Conservation (phyloP, 2,329 filamentous ascomycete genomes). For the Trematosphaeria pertusa region DNA sequence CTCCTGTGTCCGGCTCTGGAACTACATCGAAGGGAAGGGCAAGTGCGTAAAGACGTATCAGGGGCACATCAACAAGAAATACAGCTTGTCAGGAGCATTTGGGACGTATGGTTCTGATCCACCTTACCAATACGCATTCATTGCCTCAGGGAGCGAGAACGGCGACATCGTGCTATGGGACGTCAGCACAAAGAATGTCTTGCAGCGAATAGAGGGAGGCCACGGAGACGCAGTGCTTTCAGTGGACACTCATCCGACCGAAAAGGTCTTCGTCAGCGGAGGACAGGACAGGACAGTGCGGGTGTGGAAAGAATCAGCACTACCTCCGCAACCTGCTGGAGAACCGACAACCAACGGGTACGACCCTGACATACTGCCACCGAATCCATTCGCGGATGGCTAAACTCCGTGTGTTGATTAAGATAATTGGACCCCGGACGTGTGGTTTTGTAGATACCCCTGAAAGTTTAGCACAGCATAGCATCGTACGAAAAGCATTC, state of each 20-base stretch:
- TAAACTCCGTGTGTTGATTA: constrained; percentile 1
- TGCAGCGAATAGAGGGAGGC: constrained; percentile 67
- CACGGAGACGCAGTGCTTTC: constrained; percentile 66
- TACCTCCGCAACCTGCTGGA: constrained; percentile 8
- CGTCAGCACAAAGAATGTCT: constrained; percentile 80
- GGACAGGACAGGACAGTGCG: constrained; percentile 68
- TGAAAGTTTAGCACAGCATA: too few species aligned
- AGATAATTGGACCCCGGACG: not conserved
- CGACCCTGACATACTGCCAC: constrained; percentile 27
- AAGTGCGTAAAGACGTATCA: constrained; percentile 97
- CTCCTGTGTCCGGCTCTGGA: constrained; percentile 89
- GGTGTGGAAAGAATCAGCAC: constrained; percentile 56
- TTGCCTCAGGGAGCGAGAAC: constrained; percentile 86
- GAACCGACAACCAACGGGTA: constrained; percentile 19
- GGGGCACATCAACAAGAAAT: constrained; percentile 84
- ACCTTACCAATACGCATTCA: constrained; percentile 62
- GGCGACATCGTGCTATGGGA: constrained; percentile 89
- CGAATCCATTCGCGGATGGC: constrained; percentile 25
- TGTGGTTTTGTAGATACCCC: constrained; percentile 6
- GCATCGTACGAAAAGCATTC: too few species aligned
- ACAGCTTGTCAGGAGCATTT: constrained; percentile 85
- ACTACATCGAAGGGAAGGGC: constrained; percentile 89
- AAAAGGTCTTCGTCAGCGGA: constrained; percentile 65
- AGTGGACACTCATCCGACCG: constrained; percentile 64
- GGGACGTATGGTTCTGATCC: constrained; percentile 63